Conservation (phyloP, 2,329 filamentous ascomycete species). For the Pseudogymnoascus sp. region DNA sequence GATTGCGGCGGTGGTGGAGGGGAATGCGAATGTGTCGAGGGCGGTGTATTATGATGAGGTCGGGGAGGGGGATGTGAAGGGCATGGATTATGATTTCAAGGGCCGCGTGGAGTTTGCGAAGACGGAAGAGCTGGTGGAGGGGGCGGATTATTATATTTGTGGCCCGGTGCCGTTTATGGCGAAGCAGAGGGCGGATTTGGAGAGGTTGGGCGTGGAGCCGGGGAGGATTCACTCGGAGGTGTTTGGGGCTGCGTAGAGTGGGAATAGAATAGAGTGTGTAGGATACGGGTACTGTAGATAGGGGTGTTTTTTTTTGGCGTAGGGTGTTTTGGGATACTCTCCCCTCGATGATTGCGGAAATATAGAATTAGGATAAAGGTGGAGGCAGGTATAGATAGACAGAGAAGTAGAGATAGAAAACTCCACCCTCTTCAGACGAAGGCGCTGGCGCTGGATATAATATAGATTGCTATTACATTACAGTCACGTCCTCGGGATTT, state of each 20-base stretch:
- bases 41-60: slow-evolving; percentile 8
- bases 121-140: not conserved
- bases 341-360: not conserved
- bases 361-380: not conserved
- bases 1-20: slow-evolving; percentile 27
- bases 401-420: not conserved
- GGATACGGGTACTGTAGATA: not conserved
- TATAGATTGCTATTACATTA: not conserved
- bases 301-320: not conserved
- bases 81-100: slow-evolving; percentile 6
- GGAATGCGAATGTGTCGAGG: not conserved
- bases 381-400: not conserved
- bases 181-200: not conserved
- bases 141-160: slow-evolving; percentile 7
- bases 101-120: slow-evolving; percentile 1
- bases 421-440: not conserved
- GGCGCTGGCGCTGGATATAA: not conserved
- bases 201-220: not conserved
- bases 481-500: not conserved
- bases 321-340: not conserved
- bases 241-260: slow-evolving; percentile 4
- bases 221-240: slow-evolving; percentile 7
- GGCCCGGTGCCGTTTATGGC: not conserved
- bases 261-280: not conserved
- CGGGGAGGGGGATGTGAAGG: not conserved